phyloP scores from a whole-genome alignment of 805 yeast genomes.

The Yamadazyma akitaensis region DNA sequence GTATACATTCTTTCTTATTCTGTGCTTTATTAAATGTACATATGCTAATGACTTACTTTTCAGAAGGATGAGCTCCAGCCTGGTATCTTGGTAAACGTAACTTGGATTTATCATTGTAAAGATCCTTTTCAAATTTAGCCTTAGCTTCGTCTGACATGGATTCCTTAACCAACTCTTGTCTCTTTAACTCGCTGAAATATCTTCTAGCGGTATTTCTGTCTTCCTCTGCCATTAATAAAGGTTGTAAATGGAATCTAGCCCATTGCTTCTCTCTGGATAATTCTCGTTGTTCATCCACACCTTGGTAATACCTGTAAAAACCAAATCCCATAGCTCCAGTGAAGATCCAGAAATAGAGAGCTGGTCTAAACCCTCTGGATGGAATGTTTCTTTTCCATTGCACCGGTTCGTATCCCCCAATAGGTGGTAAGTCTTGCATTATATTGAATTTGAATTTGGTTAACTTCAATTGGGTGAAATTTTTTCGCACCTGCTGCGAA shows the following conservation, averaged over 20 bases:
- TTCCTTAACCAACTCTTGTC: slow-evolving; percentile 56
- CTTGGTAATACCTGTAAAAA: slow-evolving; percentile 60
- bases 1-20: neutral
- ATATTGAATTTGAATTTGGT: slow-evolving; percentile 8
- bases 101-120: slow-evolving; percentile 44
- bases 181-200: slow-evolving; percentile 56
- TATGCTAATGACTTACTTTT: slow-evolving; percentile 7
- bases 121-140: slow-evolving; percentile 41
- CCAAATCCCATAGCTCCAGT: slow-evolving; percentile 68
- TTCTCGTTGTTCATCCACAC: slow-evolving; percentile 74
- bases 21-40: slow-evolving; percentile 1
- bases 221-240: slow-evolving; percentile 75
- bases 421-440: slow-evolving; percentile 83
- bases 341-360: slow-evolving; percentile 63
- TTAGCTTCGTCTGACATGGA: slow-evolving; percentile 37
- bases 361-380: slow-evolving; percentile 78
- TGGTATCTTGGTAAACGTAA: slow-evolving; percentile 41
- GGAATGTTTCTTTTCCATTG: slow-evolving; percentile 91
- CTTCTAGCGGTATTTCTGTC: slow-evolving; percentile 79
- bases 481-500: slow-evolving; percentile 5
- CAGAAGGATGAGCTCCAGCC: slow-evolving; percentile 39
- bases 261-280: slow-evolving; percentile 71
- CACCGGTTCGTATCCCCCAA: slow-evolving; percentile 79
- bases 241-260: slow-evolving; percentile 71
- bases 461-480: slow-evolving; percentile 16